Evolutionary conservation across 2,329 filamentous ascomycete genomes (phyloP).

Genomic region (Metarhizium sp.): DNA sequence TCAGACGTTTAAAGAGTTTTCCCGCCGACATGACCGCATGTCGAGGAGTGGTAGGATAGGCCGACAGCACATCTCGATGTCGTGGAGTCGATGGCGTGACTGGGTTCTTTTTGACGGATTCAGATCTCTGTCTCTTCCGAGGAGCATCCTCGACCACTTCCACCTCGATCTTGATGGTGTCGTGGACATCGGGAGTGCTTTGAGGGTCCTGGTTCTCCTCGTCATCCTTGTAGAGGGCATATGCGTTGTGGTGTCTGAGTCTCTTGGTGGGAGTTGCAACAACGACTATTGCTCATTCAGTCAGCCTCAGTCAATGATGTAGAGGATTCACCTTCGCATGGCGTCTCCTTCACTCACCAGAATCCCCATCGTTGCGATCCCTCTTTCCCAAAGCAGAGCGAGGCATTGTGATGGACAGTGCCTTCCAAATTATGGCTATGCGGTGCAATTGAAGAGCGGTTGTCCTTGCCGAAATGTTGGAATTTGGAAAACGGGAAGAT

Average conservation of each 20-base stretch:
- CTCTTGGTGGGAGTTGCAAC: constrained; percentile 33
- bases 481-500: not conserved
- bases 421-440: constrained; percentile 10
- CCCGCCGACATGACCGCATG: constrained; percentile 73
- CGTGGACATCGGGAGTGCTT: constrained; percentile 12
- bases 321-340: not conserved
- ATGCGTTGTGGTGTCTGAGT: constrained; percentile 32
- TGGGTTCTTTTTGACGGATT: constrained; percentile 35
- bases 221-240: constrained; percentile 33
- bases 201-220: constrained; percentile 56
- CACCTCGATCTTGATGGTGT: constrained; percentile 34
- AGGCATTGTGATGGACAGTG: constrained; percentile 15
- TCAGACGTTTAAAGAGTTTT: constrained; percentile 67
- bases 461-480: not conserved
- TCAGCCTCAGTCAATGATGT: constrained; percentile 3
- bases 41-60: constrained; percentile 68
- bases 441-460: constrained; percentile 3
- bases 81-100: constrained; percentile 66
- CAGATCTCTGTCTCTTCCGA: constrained; percentile 16
- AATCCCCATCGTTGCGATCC: constrained; percentile 18
- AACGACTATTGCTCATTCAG: constrained; percentile 12
- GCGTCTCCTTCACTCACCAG: constrained; percentile 16
- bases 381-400: constrained; percentile 25
- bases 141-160: constrained; percentile 26
- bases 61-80: constrained; percentile 68